A percentile compares a stretch with the other conserved stretches of the same genome.
These are phyloP conservation scores for Nemania diffusa DNA, from an alignment of 2,329 filamentous ascomycete species.

Conservation along the genomic window DNA sequence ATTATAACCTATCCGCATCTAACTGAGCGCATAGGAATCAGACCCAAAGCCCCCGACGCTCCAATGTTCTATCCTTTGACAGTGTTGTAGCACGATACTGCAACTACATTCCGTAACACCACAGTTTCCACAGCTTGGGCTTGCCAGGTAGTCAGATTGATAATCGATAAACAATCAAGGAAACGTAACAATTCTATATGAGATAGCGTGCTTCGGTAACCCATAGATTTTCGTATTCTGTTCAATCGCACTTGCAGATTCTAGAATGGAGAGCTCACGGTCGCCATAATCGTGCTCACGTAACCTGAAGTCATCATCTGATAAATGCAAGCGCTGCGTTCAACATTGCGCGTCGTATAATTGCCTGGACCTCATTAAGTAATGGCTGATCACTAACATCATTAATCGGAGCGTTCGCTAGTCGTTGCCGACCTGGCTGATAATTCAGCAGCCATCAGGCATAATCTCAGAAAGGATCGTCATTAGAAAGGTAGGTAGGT, in stretches of 20 bases:
- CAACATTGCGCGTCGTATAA: constrained; percentile 24
- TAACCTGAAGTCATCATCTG: constrained; percentile 22
- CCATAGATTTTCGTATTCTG: constrained; percentile 22
- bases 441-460: constrained; percentile 23
- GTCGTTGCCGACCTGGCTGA: constrained; percentile 24
- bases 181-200: constrained; percentile 21
- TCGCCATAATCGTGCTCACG: constrained; percentile 21
- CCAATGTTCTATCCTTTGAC: constrained; percentile 24
- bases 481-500: constrained; percentile 17
- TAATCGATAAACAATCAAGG: constrained; percentile 22
- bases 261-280: constrained; percentile 21
- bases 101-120: constrained; percentile 23
- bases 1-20: constrained; percentile 24
- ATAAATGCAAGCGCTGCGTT: constrained; percentile 25
- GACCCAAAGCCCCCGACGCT: constrained; percentile 19
- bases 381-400: constrained; percentile 18
- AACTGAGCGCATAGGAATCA: constrained; percentile 22
- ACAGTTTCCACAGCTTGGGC: constrained; percentile 25
- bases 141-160: constrained; percentile 21
- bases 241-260: constrained; percentile 23
- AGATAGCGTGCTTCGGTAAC: constrained; percentile 25
- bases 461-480: constrained; percentile 22
- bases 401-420: constrained; percentile 21
- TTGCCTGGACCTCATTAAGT: constrained; percentile 26
- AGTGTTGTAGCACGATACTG: constrained; percentile 24